Conservation (phyloP, 768 basidiomycete genomes). For the Tricholoma furcatifolium region DNA sequence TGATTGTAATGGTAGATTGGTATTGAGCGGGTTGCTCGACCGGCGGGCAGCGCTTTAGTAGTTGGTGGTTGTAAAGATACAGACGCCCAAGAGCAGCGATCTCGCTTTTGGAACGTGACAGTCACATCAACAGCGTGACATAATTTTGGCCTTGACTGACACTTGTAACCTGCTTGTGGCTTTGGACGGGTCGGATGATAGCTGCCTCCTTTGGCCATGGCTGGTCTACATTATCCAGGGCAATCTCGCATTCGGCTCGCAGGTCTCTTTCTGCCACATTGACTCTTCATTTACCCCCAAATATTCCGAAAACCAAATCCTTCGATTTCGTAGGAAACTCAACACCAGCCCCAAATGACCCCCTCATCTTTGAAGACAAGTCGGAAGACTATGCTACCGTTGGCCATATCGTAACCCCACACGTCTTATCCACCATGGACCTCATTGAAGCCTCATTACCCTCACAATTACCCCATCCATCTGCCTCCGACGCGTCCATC, state of each 20-base stretch:
- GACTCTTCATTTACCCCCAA: slow-evolving; percentile 1
- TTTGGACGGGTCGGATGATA: slow-evolving; percentile 28
- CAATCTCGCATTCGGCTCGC: slow-evolving; percentile 7
- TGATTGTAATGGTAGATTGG: slow-evolving; percentile 26
- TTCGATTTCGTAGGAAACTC: slow-evolving; percentile 1
- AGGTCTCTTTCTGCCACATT: slow-evolving; percentile 11
- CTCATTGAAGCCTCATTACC: slow-evolving; percentile 30
- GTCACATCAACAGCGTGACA: slow-evolving; percentile 11
- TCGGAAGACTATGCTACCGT: slow-evolving; percentile 28
- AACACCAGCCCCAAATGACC: not conserved
- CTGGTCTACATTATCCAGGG: slow-evolving; percentile 15
- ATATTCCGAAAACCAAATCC: not conserved
- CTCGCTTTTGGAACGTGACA: slow-evolving; percentile 1
- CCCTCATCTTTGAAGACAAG: slow-evolving; percentile 29
- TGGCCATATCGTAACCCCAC: slow-evolving; percentile 9
- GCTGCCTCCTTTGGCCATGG: slow-evolving; percentile 25
- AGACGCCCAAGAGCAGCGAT: not conserved
- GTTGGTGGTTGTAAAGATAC: slow-evolving; percentile 16
- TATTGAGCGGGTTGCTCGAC: slow-evolving; percentile 37
- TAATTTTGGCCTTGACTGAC: slow-evolving; percentile 5
- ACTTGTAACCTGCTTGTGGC: not conserved
- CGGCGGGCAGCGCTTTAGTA: slow-evolving; percentile 36
- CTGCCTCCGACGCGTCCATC: slow-evolving; percentile 20
- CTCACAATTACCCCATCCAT: slow-evolving; percentile 25
- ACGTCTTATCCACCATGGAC: slow-evolving; percentile 21